These are phyloP conservation scores for Coffea eugenioides DNA, from an alignment of 257 asterid species.

Conservation along the genomic window DNA sequence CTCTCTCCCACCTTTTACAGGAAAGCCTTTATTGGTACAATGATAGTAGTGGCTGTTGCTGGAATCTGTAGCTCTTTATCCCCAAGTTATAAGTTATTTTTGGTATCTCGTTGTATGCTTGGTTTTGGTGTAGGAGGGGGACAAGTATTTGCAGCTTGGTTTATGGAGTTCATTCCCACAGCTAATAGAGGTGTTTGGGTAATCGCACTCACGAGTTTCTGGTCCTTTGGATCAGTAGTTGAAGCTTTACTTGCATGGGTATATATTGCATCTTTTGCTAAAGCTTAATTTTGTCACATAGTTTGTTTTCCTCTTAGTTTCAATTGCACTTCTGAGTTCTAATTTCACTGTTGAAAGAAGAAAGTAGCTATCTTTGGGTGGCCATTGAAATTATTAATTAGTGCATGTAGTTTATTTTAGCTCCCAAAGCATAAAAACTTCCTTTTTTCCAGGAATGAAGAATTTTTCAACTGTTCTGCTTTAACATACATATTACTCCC, in stretches of 20 bases:
- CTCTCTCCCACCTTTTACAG: constrained; percentile 25
- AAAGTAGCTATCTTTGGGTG: not conserved
- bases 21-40: constrained; percentile 62
- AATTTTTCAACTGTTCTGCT: not conserved
- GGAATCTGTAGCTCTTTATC: constrained; percentile 70
- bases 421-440: no score
- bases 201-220: constrained; percentile 32
- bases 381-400: no score
- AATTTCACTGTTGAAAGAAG: not conserved
- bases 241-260: constrained; percentile 58
- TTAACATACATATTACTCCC: not conserved
- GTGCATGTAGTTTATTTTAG: no score
- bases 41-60: constrained; percentile 44
- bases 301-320: not conserved
- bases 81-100: constrained; percentile 41
- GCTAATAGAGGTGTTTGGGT: constrained; percentile 48
- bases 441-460: not conserved
- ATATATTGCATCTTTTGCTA: constrained; percentile 2
- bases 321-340: not conserved
- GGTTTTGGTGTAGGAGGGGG: constrained; percentile 52
- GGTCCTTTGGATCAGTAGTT: constrained; percentile 39
- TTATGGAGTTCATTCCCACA: constrained; percentile 41
- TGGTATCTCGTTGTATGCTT: constrained; percentile 34
- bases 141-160: constrained; percentile 47
- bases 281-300: not conserved